These are phyloP conservation scores for Stachybotrys chartarum DNA, from an alignment of 2,329 filamentous ascomycete genomes.

Conservation along the genomic window DNA sequence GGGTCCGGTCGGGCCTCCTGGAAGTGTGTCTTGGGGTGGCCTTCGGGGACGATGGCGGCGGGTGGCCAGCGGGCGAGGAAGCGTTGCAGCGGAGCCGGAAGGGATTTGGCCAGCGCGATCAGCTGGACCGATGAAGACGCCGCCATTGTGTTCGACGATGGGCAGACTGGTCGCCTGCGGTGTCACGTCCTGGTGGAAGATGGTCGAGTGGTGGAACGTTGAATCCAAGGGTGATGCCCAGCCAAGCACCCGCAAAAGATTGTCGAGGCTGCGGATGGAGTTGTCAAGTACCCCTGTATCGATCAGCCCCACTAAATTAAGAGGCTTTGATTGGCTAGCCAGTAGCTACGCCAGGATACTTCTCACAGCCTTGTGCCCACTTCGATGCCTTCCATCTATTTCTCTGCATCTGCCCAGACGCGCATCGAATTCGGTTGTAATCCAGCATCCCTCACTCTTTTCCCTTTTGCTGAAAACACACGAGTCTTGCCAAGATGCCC, in stretches of 20 bases:
- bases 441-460: neutral
- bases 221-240: neutral
- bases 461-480: neutral
- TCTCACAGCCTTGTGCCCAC: neutral
- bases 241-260: neutral
- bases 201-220: too few species aligned
- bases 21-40: conserved; percentile 39
- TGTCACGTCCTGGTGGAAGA: too few species aligned
- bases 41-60: conserved; percentile 45
- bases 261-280: neutral
- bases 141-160: conserved; percentile 20
- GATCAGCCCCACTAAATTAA: neutral
- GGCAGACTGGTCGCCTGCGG: neutral
- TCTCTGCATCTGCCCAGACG: neutral
- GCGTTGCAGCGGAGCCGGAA: conserved; percentile 70
- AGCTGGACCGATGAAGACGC: conserved; percentile 26
- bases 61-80: conserved; percentile 92
- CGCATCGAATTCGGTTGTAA: neutral
- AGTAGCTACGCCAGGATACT: neutral
- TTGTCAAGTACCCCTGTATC: neutral
- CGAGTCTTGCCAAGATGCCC: conserved; percentile 19
- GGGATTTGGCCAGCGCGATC: conserved; percentile 57
- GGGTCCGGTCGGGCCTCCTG: conserved; percentile 62
- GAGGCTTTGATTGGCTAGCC: neutral
- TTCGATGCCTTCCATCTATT: neutral